Evolutionary conservation across 108 stramenopile species (phyloP).

Genomic region (Cyclotella choctawhatcheeana): DNA sequence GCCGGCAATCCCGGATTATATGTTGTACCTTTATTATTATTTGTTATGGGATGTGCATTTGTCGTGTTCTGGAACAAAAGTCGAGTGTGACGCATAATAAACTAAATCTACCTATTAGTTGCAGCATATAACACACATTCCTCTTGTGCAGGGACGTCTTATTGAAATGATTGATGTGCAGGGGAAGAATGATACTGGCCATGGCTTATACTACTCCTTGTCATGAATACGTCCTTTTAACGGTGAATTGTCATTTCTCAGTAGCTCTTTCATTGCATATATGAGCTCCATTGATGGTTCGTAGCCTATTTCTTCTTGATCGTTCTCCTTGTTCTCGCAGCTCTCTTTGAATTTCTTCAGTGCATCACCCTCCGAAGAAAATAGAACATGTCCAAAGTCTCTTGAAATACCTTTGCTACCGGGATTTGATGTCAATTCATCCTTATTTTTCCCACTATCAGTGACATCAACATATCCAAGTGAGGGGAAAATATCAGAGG

Average conservation of each 20-base stretch:
- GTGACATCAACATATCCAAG: constrained; percentile 28
- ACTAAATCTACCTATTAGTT: too few species aligned
- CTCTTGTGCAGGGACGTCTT: not conserved
- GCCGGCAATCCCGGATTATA: too few species aligned
- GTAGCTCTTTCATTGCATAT: constrained; percentile 8
- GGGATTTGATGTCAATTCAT: constrained; percentile 5
- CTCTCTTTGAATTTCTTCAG: not conserved
- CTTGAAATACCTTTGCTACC: constrained; percentile 6
- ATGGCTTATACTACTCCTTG: too few species aligned
- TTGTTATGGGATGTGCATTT: too few species aligned
- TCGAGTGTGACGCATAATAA: too few species aligned
- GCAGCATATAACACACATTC: too few species aligned
- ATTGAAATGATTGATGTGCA: too few species aligned
- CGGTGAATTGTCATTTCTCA: not conserved
- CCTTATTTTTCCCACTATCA: not conserved
- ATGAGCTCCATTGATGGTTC: constrained; percentile 1
- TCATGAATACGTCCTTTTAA: not conserved
- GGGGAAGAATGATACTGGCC: too few species aligned
- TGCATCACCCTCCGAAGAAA: constrained; percentile 29
- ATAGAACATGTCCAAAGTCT: constrained; percentile 35
- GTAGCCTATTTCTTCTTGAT: not conserved
- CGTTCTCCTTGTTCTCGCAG: not conserved
- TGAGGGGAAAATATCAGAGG: constrained; percentile 18
- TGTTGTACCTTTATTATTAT: too few species aligned
- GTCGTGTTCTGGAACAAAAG: too few species aligned